Conservation (phyloP, 371 early-diverging fungal species). For the Rhizomucor pusillus region DNA sequence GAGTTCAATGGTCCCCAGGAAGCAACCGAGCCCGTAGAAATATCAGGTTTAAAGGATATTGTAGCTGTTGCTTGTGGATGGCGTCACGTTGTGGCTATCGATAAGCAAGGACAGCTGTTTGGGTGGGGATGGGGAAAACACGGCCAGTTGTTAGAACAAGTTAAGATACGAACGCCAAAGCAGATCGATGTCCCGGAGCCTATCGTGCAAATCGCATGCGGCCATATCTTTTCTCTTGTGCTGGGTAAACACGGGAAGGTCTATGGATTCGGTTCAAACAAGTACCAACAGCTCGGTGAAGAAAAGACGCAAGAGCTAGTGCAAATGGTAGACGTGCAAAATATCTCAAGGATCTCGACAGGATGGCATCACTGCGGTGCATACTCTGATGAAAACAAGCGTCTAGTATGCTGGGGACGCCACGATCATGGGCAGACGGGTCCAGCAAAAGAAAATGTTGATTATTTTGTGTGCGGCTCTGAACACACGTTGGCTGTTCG, state of each 20-base stretch:
- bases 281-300: constrained; percentile 54
- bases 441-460: constrained; percentile 15
- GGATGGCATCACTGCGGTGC: constrained; percentile 75
- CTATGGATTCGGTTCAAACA: constrained; percentile 61
- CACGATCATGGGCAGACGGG: constrained; percentile 71
- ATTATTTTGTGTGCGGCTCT: constrained; percentile 68
- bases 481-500: constrained; percentile 70
- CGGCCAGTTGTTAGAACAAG: constrained; percentile 51
- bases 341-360: constrained; percentile 32
- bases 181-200: neutral
- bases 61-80: constrained; percentile 60
- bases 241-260: constrained; percentile 43
- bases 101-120: constrained; percentile 32
- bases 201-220: constrained; percentile 45
- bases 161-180: constrained; percentile 22
- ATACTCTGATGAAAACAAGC: constrained; percentile 3
- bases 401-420: constrained; percentile 61
- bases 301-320: too few relatives aligned
- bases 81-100: constrained; percentile 55
- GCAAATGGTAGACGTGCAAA: neutral
- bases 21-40: constrained; percentile 11
- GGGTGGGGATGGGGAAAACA: constrained; percentile 66
- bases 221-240: constrained; percentile 52
- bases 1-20: constrained; percentile 34
- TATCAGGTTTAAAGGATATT: constrained; percentile 21